Base-by-base conservation (phyloP, 169 alveolate genomes). In the Blepharisma undulans region DNA sequence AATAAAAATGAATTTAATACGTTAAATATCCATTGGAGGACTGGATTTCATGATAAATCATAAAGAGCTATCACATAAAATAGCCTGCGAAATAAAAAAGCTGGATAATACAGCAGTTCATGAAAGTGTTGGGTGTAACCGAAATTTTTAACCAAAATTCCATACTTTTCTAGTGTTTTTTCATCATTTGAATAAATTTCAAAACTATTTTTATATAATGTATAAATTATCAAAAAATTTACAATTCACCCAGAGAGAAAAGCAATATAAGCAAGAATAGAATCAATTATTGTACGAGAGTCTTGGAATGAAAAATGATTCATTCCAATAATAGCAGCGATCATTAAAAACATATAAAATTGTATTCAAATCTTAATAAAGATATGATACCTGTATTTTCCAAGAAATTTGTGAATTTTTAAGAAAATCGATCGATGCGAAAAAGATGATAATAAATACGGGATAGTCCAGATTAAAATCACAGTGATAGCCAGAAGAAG, bases 21-120 rank as follows among this genome's bases (percentile, higher is more conserved):
- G n/a, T n/a, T n/a, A n/a, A n/a, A n/a, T n/a, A n/a, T n/a, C n/a
- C 30, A 22, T 29, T 79, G 87, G 16, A 32, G 71, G 2, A 12
- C 36, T 30, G 87, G 87, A 79, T n/a, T 12, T 8, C 19, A 27
- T 33, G 36, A 33, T 10, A 79, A 32, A 32, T 33, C 10, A 33
- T 79, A 79, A 0, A 79, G 34, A 21, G 18, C 61, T 22, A 79
- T 4, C 0, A 79, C 87, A 22, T 29, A 29, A n/a, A 79, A 12
- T 0, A 27, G 18, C 61, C 87, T 79, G 18, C 87, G 18, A n/a
- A 79, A 0, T 21, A 27, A 79, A 33, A 79, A 79, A 33, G 18
- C 18, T 21, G 87, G 87, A n/a, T 79, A 79, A 33, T 79, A 79
- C 12, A 79, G 61, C 34, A 79, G 61, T 16, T 79, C 27, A 74